Percentiles rank a stretch among this genome's conserved stretches.
These are phyloP conservation scores for Talaromyces thailandensis DNA, from an alignment of 495 filamentous ascomycete species.

Conservation along the genomic window DNA sequence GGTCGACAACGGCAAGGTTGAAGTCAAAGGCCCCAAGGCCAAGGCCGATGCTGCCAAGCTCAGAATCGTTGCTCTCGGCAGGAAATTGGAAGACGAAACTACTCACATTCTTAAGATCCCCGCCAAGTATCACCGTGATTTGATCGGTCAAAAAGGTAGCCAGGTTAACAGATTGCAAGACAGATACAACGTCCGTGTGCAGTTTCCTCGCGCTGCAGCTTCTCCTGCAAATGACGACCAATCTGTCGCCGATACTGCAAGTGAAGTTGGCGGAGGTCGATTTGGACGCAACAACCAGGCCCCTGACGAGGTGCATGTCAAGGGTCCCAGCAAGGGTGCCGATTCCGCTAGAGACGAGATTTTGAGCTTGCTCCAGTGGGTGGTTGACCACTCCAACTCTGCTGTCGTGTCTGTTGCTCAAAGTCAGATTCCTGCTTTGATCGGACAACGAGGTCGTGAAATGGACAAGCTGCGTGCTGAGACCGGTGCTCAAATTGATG, in stretches of 20 bases:
- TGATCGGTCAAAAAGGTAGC: constrained; percentile 56
- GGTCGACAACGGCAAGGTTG: constrained; percentile 62
- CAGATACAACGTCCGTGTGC: constrained; percentile 84
- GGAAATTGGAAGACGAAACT: constrained; percentile 78
- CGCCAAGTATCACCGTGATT: constrained; percentile 73
- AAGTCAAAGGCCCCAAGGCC: constrained; percentile 61
- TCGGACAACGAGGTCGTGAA: constrained; percentile 79
- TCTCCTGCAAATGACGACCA: constrained; percentile 53
- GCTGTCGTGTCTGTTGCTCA: constrained; percentile 77
- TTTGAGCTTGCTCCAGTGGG: constrained; percentile 73
- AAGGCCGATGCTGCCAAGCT: constrained; percentile 77
- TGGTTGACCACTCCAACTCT: constrained; percentile 71
- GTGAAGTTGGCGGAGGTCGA: constrained; percentile 55
- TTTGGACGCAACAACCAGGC: constrained; percentile 60
- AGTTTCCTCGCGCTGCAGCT: constrained; percentile 70
- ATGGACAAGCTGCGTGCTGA: constrained; percentile 80
- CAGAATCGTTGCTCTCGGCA: constrained; percentile 65
- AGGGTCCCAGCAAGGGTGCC: constrained; percentile 83
- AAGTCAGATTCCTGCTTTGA: constrained; percentile 78
- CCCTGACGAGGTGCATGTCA: constrained; percentile 82
- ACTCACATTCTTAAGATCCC: constrained; percentile 82
- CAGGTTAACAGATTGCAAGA: constrained; percentile 66
- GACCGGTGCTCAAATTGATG: constrained; percentile 81
- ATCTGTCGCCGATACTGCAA: constrained; percentile 56
- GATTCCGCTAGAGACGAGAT: constrained; percentile 88